Base-by-base conservation (phyloP, 805 yeast species). In the Schizosaccharomyces japonicus region DNA sequence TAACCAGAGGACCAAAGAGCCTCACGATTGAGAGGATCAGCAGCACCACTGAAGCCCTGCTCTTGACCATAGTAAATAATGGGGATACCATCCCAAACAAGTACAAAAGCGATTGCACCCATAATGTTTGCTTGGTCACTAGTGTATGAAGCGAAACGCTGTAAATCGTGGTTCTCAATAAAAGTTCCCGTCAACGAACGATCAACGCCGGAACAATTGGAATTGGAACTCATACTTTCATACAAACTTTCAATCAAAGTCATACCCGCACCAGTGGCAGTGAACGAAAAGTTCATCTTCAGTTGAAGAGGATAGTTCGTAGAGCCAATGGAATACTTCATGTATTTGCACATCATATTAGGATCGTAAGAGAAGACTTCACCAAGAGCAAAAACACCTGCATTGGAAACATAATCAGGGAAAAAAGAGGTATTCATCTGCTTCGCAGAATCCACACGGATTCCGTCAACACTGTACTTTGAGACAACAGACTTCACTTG, bases 61-160 rank as follows among this genome's bases (percentile, higher is more conserved):
- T 48, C 50, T n/a, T 30, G 40, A 5, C 50, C 50, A 36, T 48
- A 48, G 39, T 47, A 48, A 39, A 48, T 26, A 33, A 47, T 25
- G 10, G 50, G 50, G 23, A 48, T 48, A 7, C 50, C 50, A 15
- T 44, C 33, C 42, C 39, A 48, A 4, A 48, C 10, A 19, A 48
- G 17, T 11, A 19, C 29, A 25, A 29, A 45, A 5, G 50, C 27
- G 8, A 32, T 30, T 3, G 46, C 49, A 15, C 29, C 32, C 45
- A 42, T 28, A n/a, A 27, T 30, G 10, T 27, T 31, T 11, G 31
- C 11, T n/a, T 31, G 44, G 28, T 45, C 50, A 21, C 17, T 25
- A n/a, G 45, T 44, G 21, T 33, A 33, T 13, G 45, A 33, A 13
- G 46, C 45, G 47, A 47, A 48, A 4, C 50, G 31, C 10, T 44